Conservation (phyloP, 2,329 filamentous ascomycete species). For the Teratosphaeria nubilosa region DNA sequence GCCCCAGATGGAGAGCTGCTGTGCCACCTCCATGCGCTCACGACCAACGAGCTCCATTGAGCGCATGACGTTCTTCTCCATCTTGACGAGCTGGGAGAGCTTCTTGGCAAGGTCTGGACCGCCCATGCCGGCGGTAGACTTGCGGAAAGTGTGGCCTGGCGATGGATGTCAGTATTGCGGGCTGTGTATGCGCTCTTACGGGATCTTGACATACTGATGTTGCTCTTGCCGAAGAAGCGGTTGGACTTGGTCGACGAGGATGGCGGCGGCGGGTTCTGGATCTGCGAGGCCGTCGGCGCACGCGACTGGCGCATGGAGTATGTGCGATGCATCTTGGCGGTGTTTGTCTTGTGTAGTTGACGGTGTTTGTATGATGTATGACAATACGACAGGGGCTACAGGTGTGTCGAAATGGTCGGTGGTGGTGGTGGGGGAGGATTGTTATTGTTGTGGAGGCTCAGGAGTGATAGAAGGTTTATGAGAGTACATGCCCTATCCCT, state of each 20-base stretch:
- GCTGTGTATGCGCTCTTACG: background rate
- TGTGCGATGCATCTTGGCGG: constrained; percentile 75
- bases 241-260: constrained; percentile 83
- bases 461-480: background rate
- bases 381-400: background rate
- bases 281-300: constrained; percentile 84
- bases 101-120: constrained; percentile 91
- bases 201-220: constrained; percentile 58
- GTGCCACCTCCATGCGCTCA: constrained; percentile 96
- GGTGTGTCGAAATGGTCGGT: background rate
- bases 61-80: constrained; percentile 99
- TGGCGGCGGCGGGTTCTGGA: constrained; percentile 87
- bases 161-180: constrained; percentile 2
- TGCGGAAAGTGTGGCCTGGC: constrained; percentile 59
- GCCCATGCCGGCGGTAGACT: constrained; percentile 66
- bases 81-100: constrained; percentile 95
- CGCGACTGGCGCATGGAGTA: constrained; percentile 98
- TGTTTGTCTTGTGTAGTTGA: constrained; percentile 2
- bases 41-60: constrained; percentile 90
- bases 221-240: constrained; percentile 76
- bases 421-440: background rate
- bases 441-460: background rate
- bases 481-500: background rate
- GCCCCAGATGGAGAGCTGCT: constrained; percentile 98
- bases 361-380: background rate